phyloP scores from a whole-genome alignment of 176 grass and related monocot genomes.

The Tillandsia leiboldiana region DNA sequence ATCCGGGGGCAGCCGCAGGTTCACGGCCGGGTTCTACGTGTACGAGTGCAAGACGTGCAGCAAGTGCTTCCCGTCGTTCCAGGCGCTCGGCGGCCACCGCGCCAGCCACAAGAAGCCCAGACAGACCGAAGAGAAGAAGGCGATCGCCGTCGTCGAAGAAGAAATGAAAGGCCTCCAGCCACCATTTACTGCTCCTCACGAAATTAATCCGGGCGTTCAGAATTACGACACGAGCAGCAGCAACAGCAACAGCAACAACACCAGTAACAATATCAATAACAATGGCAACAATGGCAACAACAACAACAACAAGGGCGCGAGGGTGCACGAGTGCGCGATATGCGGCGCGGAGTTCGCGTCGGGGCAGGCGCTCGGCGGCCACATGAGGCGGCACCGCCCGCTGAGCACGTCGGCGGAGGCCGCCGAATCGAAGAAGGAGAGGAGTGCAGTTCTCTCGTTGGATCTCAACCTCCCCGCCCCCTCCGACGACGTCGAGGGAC shows the following conservation, averaged over 20 bases:
- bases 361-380: slow-evolving; percentile 22
- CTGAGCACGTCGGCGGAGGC: neutral
- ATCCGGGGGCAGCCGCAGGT: neutral
- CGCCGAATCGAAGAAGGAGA: slow-evolving; percentile 15
- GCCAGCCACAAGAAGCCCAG: slow-evolving; percentile 86
- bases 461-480: slow-evolving; percentile 81
- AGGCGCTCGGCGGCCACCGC: slow-evolving; percentile 87
- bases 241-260: neutral
- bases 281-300: neutral
- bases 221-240: neutral
- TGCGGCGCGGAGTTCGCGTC: slow-evolving; percentile 24
- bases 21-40: neutral
- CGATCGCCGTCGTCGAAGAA: neutral
- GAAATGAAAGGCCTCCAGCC: neutral
- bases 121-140: neutral
- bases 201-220: neutral
- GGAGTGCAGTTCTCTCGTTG: slow-evolving; percentile 28
- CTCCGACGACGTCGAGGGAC: slow-evolving; percentile 28
- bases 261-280: neutral
- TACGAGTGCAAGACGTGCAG: slow-evolving; percentile 27
- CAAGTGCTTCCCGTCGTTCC: slow-evolving; percentile 68
- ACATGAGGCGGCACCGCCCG: slow-evolving; percentile 27
- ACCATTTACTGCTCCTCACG: neutral
- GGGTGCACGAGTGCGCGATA: slow-evolving; percentile 20
- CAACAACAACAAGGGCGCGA: neutral